Evolutionary conservation across 177 flowering plant genomes (phyloP), one percentile per base, ranked within the genome.

Genomic region (Tripterygium wilfordii): DNA sequence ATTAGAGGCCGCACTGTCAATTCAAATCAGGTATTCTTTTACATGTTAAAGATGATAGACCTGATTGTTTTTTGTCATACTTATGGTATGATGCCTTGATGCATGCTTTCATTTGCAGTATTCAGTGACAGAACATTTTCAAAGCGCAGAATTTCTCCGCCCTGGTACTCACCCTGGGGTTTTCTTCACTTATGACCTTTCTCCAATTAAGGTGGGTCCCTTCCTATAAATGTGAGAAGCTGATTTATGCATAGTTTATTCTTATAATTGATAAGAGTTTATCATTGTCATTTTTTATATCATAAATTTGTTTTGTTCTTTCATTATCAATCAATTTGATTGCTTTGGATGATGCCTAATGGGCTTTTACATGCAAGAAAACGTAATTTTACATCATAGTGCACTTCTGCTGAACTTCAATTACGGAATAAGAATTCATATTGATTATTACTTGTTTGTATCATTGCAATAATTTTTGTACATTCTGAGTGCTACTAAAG

Each of bases 141-240:
- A 62, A 58, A 53, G 41, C 49, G 39, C 72, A 22, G 81, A 75
- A 26, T 7, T 49, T 3, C 82, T 79, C 38, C 75, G 44, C 49
- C 58, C 49, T 30, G 72, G 64, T 36, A 44, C 82, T n/a, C 72
- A 56, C 61, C 88, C 90, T 38, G 97, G 97, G 65, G 76, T 88
- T 48, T 88, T 73, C 78, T 88, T 91, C 80, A 72, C 74, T 48
- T 88, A 91, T 63, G 98, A 91, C 28, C 65, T 91, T 47, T 81
- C 90, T 56, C 98, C 98, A 49, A 80, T 91, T 15, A 91, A 91
- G 98, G 98, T 87, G 20, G 17, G 60, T 45, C 33, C 23, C 43
- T 51, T 53, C 36, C 2, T 57, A 14, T 49, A 22, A 18, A 32
- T 21, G 14, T 31, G 25, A 17, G 5, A 14, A 22, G 49, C 40